These are phyloP conservation scores for Xylaria arbuscula DNA, from an alignment of 2,329 filamentous ascomycete species.

Conservation along the genomic window DNA sequence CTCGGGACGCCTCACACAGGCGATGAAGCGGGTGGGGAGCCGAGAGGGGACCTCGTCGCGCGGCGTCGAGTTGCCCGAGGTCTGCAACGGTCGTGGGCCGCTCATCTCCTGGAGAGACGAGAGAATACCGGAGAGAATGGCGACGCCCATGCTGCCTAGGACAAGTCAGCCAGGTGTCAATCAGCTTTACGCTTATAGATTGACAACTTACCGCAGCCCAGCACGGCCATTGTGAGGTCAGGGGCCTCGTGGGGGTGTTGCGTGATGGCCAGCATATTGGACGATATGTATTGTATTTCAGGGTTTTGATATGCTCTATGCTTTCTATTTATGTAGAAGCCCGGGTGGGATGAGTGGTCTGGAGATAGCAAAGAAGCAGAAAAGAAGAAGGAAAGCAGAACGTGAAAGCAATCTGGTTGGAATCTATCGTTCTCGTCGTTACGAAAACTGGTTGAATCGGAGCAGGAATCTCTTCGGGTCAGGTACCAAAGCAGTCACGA, in stretches of 20 bases:
- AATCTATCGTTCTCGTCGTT: neutral
- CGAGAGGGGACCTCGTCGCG: constrained; percentile 63
- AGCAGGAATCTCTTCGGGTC: constrained; percentile 6
- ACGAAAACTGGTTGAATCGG: neutral
- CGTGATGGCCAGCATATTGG: constrained; percentile 49
- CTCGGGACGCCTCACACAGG: constrained; percentile 78
- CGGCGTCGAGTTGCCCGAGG: constrained; percentile 58
- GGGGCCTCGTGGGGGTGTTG: constrained; percentile 52
- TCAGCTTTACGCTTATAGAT: neutral
- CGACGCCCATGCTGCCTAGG: constrained; percentile 83
- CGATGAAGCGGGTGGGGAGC: constrained; percentile 81
- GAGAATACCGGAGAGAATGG: constrained; percentile 84
- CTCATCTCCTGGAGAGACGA: constrained; percentile 70
- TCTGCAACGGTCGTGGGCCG: constrained; percentile 58
- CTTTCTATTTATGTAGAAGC: neutral
- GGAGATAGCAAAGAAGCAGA: neutral
- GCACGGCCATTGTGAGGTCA: constrained; percentile 78
- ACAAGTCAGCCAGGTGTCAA: constrained; percentile 13
- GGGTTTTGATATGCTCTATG: neutral
- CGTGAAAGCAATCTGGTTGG: neutral
- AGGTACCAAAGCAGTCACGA: constrained; percentile 14
- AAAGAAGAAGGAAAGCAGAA: neutral
- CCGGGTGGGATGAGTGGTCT: neutral
- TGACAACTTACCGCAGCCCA: constrained; percentile 77
- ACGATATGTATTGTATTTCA: neutral